A percentile compares a stretch with the other conserved stretches of the same genome.
phyloP scores from a whole-genome alignment of 2,329 filamentous ascomycete genomes.

The Neopestalotiopsis sp. region DNA sequence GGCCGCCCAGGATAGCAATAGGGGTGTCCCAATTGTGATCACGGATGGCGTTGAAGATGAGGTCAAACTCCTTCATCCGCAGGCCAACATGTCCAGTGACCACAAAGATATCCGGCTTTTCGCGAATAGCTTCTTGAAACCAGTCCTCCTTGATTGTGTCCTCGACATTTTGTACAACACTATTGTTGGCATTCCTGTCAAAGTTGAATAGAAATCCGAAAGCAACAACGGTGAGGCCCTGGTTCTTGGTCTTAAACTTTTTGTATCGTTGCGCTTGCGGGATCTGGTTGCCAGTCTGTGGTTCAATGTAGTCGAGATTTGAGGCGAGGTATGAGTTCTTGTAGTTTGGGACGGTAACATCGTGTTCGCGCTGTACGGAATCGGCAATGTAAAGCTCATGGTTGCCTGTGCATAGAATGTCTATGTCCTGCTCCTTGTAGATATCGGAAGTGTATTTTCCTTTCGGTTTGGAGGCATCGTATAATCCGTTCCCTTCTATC shows the following conservation, averaged over 20 bases:
- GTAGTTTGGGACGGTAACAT: conserved; percentile 83
- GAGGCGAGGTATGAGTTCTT: conserved; percentile 83
- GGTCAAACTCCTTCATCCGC: conserved; percentile 78
- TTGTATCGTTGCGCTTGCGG: conserved; percentile 83
- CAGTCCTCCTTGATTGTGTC: conserved; percentile 83
- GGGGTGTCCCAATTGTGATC: conserved; percentile 79
- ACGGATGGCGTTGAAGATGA: conserved; percentile 80
- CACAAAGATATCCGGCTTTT: conserved; percentile 86
- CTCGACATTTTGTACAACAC: conserved; percentile 78
- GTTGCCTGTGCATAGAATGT: conserved; percentile 87
- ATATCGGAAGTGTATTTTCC: conserved; percentile 90
- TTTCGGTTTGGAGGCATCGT: conserved; percentile 87
- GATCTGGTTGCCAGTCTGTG: conserved; percentile 70
- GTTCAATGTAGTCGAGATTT: conserved; percentile 87
- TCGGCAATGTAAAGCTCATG: conserved; percentile 90
- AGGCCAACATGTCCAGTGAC: conserved; percentile 87
- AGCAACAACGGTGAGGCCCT: conserved; percentile 80
- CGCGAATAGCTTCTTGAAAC: conserved; percentile 86
- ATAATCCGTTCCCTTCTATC: conserved; percentile 92
- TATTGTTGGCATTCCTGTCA: conserved; percentile 88
- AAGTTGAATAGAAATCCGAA: conserved; percentile 98
- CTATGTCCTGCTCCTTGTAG: conserved; percentile 80
- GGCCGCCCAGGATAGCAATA: conserved; percentile 91
- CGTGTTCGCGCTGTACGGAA: conserved; percentile 79
- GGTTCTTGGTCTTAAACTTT: conserved; percentile 91